Conservation (phyloP, 2,329 filamentous ascomycete genomes). For the Penicillium janthinellum region DNA sequence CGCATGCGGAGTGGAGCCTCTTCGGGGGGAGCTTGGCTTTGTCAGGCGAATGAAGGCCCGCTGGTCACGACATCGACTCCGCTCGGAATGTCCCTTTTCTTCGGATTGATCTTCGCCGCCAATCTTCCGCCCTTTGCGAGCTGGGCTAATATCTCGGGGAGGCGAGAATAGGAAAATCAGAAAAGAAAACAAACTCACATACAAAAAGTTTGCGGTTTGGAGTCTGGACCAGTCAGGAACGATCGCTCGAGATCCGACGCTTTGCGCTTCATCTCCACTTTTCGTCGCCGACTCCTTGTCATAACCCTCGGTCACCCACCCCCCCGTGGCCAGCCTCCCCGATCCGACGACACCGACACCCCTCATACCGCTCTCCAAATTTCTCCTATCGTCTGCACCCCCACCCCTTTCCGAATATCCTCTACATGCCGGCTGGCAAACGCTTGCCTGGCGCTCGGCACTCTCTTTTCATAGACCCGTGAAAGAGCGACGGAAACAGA, state of each 20-base stretch:
- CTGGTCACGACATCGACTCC: slow-evolving; percentile 27
- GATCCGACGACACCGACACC: slow-evolving; percentile 1
- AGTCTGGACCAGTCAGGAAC: background rate
- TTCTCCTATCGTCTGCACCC: background rate
- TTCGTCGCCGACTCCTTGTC: slow-evolving; percentile 4
- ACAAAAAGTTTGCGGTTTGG: background rate
- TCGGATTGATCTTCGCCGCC: background rate
- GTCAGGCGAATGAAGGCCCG: slow-evolving; percentile 20
- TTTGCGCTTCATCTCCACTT: background rate
- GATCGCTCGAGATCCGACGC: background rate
- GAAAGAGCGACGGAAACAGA: background rate
- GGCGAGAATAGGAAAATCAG: background rate
- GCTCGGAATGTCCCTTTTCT: slow-evolving; percentile 26
- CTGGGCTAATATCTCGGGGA: background rate
- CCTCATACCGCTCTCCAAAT: slow-evolving; percentile 5
- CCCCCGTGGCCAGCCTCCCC: slow-evolving; percentile 6
- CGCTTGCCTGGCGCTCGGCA: background rate
- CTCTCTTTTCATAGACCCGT: background rate
- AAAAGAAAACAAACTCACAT: background rate
- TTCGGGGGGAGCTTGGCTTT: slow-evolving; percentile 26
- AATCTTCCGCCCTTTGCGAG: background rate
- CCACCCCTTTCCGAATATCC: background rate
- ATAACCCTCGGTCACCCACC: background rate
- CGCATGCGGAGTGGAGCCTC: slow-evolving; percentile 20
- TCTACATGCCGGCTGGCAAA: background rate